A percentile compares a stretch with the other conserved stretches of the same genome.
phyloP scores from a whole-genome alignment of 768 basidiomycete species.

The Grammothele lineata region DNA sequence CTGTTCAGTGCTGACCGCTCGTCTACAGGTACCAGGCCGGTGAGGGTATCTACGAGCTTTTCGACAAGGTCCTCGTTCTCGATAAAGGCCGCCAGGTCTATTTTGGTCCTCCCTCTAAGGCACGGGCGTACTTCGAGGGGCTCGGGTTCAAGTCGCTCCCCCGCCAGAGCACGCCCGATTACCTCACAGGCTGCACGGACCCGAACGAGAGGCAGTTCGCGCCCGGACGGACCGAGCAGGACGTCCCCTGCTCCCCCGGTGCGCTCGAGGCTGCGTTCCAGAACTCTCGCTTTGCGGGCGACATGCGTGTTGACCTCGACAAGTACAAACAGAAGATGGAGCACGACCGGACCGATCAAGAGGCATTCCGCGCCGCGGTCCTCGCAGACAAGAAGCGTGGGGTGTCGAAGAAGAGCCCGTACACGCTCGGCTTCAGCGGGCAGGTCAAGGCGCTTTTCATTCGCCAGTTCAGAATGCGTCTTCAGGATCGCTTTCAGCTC shows the following conservation, averaged over 20 bases:
- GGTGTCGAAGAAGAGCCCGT: constrained; percentile 75
- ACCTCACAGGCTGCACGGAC: constrained; percentile 80
- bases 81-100: constrained; percentile 79
- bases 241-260: constrained; percentile 65
- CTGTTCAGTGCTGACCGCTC: neutral
- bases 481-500: constrained; percentile 78
- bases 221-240: constrained; percentile 48
- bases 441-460: constrained; percentile 69
- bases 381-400: constrained; percentile 73
- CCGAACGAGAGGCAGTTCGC: constrained; percentile 82
- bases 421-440: constrained; percentile 72
- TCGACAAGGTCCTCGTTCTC: constrained; percentile 87
- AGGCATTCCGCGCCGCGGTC: constrained; percentile 74
- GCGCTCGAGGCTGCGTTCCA: constrained; percentile 63
- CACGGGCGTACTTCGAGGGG: constrained; percentile 72
- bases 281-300: constrained; percentile 40
- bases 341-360: constrained; percentile 61
- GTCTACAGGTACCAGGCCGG: constrained; percentile 52
- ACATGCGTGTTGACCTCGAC: constrained; percentile 43
- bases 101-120: constrained; percentile 70
- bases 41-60: constrained; percentile 70
- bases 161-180: constrained; percentile 84
- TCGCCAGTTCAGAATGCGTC: constrained; percentile 67
- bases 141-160: constrained; percentile 72
- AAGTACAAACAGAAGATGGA: constrained; percentile 56